Evolutionary conservation across 2,329 filamentous ascomycete species (phyloP).

Genomic region (Saccharata proteae): DNA sequence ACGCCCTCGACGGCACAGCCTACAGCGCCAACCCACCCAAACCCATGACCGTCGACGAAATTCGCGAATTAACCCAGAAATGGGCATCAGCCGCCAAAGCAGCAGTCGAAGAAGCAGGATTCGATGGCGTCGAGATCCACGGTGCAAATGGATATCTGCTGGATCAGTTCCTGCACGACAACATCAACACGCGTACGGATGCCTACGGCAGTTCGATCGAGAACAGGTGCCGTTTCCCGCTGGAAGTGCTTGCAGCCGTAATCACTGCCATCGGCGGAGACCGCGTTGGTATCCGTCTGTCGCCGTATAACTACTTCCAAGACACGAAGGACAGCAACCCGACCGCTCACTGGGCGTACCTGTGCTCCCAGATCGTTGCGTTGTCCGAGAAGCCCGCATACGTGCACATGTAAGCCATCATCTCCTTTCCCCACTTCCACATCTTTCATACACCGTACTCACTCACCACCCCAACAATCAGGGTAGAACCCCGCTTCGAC

Average conservation of each 20-base stretch:
- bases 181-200: slow-evolving; percentile 18
- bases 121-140: slow-evolving; percentile 30
- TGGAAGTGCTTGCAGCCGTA: slow-evolving; percentile 20
- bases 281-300: slow-evolving; percentile 13
- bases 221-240: slow-evolving; percentile 20
- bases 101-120: slow-evolving; percentile 22
- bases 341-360: slow-evolving; percentile 32
- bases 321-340: slow-evolving; percentile 33
- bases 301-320: slow-evolving; percentile 25
- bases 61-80: slow-evolving; percentile 25
- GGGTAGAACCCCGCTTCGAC: slow-evolving; percentile 26
- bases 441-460: background rate
- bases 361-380: slow-evolving; percentile 29
- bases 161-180: slow-evolving; percentile 50
- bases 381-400: slow-evolving; percentile 19
- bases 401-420: slow-evolving; percentile 27
- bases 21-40: slow-evolving; percentile 20
- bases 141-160: slow-evolving; percentile 47
- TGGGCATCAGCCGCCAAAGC: slow-evolving; percentile 27
- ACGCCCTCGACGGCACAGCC: slow-evolving; percentile 24
- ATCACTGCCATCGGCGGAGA: slow-evolving; percentile 13
- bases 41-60: slow-evolving; percentile 27
- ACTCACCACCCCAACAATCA: slow-evolving; percentile 3
- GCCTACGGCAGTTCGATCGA: slow-evolving; percentile 20
- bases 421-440: background rate